Evolutionary conservation across 129 eudicot species (phyloP), one percentile per base, ranked within the genome.

Genomic region (Helianthus tuberosus): DNA sequence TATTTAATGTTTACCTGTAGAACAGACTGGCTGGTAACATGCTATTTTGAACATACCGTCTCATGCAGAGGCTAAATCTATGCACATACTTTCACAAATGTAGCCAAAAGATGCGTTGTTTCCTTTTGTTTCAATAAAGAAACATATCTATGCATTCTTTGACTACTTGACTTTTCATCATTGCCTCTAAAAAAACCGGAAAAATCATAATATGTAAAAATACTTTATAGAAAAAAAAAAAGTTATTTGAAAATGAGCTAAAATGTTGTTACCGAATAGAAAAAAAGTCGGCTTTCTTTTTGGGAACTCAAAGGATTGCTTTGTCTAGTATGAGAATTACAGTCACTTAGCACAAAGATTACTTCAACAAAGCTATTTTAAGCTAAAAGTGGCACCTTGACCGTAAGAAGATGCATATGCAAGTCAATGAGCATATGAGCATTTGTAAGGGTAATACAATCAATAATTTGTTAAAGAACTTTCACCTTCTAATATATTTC

Each of bases 351-450:
- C 71, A 95, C 96, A 78, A 86, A 95, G 29, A 95, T 82, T 60
- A 96, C 89, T 81, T 95, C 97, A 72, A 95, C 96, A 80, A 95
- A 95, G 83, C 97, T 91, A 68, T 91, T 95, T 77, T 95, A 91
- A 75, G 97, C 95, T 78, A 95, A 76, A 78, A 95, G 97, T 51
- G 99, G 99, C 23, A 97, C 94, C 89, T 95, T 95, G 49, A 89
- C 99, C 89, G 96, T 76, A 68, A 71, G 11, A 74, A 49, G 77
- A 63, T 48, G 43, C 69, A 68, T 29, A 58, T 9, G 75, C 43
- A 75, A 58, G 59, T 78, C 67, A 73, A 71, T 25, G 29, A 25
- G 29, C 29, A 25, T 25, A 62, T 60, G 3, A 32, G 8, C 35
- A 48, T 61, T 62, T 73, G 68, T 43, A 29, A 68, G 61, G 58